Percentiles rank a stretch among this genome's conserved stretches.
These are phyloP conservation scores for Ogataea dorogensis DNA, from an alignment of 805 yeast species.

Conservation along the genomic window DNA sequence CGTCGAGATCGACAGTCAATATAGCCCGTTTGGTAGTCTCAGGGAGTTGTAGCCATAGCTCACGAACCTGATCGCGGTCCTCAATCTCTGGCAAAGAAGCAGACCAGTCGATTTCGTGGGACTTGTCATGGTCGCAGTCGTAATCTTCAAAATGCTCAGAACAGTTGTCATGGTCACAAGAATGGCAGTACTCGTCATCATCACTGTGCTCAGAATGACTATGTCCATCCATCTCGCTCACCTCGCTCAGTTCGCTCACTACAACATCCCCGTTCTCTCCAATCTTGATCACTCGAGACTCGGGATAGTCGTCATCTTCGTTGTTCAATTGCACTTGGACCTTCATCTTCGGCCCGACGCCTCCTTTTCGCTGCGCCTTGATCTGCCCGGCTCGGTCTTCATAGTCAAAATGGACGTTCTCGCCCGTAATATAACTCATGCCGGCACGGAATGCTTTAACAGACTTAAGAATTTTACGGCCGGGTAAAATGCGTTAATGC, in stretches of 20 bases:
- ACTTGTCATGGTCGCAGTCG: slow-evolving; percentile 17
- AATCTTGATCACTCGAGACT: slow-evolving; percentile 66
- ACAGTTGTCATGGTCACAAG: slow-evolving; percentile 19
- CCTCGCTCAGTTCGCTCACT: slow-evolving; percentile 50
- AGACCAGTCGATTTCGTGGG: slow-evolving; percentile 10
- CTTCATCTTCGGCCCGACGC: slow-evolving; percentile 16
- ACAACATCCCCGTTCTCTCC: slow-evolving; percentile 72
- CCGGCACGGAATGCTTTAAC: slow-evolving; percentile 8
- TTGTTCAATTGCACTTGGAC: slow-evolving; percentile 49
- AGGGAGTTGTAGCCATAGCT: slow-evolving; percentile 66
- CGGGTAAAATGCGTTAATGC: too few species aligned
- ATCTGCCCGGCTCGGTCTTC: slow-evolving; percentile 7
- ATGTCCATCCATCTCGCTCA: slow-evolving; percentile 8
- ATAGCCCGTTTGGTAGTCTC: slow-evolving; percentile 60
- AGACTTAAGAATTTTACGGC: slow-evolving; percentile 15
- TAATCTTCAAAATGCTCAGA: slow-evolving; percentile 18
- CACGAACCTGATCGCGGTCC: slow-evolving; percentile 49
- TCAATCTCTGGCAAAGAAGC: slow-evolving; percentile 8
- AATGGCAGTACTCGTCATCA: slow-evolving; percentile 17
- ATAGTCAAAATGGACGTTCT: slow-evolving; percentile 32
- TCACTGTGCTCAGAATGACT: slow-evolving; percentile 15
- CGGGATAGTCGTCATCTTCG: slow-evolving; percentile 65
- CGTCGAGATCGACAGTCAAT: slow-evolving; percentile 64
- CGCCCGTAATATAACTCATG: slow-evolving; percentile 30
- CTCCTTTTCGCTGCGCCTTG: slow-evolving; percentile 19